Base-by-base conservation (phyloP, 805 yeast genomes). In the Nakazawaea ishiwadae region DNA sequence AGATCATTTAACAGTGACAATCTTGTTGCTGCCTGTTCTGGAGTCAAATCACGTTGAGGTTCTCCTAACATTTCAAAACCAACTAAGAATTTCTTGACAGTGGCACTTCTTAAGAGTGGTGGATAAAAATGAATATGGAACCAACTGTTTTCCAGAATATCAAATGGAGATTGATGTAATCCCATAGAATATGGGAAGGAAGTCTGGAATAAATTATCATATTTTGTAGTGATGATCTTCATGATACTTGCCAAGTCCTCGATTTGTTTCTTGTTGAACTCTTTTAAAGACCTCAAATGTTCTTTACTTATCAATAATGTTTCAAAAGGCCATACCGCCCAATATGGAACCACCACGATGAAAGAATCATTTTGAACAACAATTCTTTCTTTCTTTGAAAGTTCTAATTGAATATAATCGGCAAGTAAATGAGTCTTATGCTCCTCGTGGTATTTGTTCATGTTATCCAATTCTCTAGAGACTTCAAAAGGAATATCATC, bases 241-340 rank as follows among this genome's bases (percentile, higher is more conserved):
- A 81, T 50, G 18, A 77, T 67, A 10, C 61, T 56, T 1, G 88
- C 87, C 48, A 83, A 68, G 48, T 81, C 86, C 4, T 31, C 15
- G 42, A 66, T 69, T 47, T 82, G 76, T 44, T 60, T 56, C 4
- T 60, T 66, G 21, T 59, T 61, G 49, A 81, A 71, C 21, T 72
- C 71, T 31, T 60, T 62, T 11, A 81, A 55, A 10, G 79, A 72
- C 18, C 71, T 59, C 39, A 79, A 60, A 44, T 79, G 80, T 11
- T 63, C 58, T 52, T 77, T 77, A n/a, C 86, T 56, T 5, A 82
- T 59, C 26, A 83, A 62, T 62, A 83, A 60, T 5, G 86, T 77
- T 60, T 83, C 89, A 55, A 81, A 83, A 12, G 91, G 91, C 90
- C 90, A 83, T 27, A 78, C 68, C 5, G 89, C 90, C 91, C 91